Evolutionary conservation across 2,329 filamentous ascomycete genomes (phyloP), one percentile per base, ranked within the genome.

Genomic region (Teratosphaeria gauchensis): DNA sequence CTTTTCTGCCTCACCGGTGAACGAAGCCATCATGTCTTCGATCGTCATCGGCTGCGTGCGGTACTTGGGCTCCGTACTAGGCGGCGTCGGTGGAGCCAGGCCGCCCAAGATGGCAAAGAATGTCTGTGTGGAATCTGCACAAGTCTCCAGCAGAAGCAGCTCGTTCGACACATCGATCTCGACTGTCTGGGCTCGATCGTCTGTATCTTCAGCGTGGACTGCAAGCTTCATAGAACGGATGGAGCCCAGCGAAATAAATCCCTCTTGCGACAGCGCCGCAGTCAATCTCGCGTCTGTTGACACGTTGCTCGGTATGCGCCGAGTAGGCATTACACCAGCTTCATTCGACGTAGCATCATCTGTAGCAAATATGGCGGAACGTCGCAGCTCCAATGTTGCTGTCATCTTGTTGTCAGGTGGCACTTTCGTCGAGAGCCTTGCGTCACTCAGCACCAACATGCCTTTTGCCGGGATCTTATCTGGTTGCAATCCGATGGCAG

Each of bases 91-190:
- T 4, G 92, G 94, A 42, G 86, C 85, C 4, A 99, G 79, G 0
- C 88, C 91, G 67, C 88, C 90, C 16, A 92, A 76, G 51, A 95
- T 81, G 1, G 83, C 81, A 56, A 96, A 87, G 14, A 99, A 80
- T 0, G 94, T 99, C 71, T 96, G 91, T 0, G 91, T 97, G 1
- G 94, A 99, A 73, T 99, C 94, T 32, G 94, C 94, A 68, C 95
- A 99, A 0, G 92, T 95, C 73, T 99, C 94, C 6, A 99, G 76
- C 35, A 99, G 86, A 56, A 99, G 79, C 1, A 99, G 80, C 63
- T 95, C 88, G 68, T 96, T 92, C 61, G 84, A 84, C 53, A 97
- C 77, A 63, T 95, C 89, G 1, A 96, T 80, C 64, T 94, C 87
- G 14, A 96, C 74, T 48, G 84, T 82, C 63, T 86, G 87, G 32